Evolutionary conservation across 345 rosid genomes (phyloP), one percentile per base, ranked within the genome.

Genomic region (Citrus glauca): DNA sequence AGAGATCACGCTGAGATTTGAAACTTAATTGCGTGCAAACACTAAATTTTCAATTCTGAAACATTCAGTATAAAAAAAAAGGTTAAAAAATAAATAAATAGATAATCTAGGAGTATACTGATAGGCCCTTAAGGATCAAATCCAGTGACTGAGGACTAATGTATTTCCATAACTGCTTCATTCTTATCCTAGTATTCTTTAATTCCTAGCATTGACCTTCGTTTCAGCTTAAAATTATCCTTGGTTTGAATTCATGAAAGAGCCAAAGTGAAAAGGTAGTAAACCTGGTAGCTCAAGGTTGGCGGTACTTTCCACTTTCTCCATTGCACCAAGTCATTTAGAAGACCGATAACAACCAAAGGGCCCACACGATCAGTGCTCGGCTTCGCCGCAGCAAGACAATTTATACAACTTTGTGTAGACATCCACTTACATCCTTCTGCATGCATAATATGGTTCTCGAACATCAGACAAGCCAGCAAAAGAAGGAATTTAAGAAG

Each of bases 381-480:
- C 1, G 82, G 91, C 85, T 90, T 89, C 65, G 87, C 91, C 32
- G 90, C 86, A 72, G 82, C 35, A 59, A 92, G 92, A 85, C 57
- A 79, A 17, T 77, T 84, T 25, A 86, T 76, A 81, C 98, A 93
- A 71, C 87, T 85, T 80, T 88, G 78, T 42, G 83, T 59, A 70
- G 95, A 84, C 88, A 86, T 86, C 98, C 98, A 95, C 84, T 83
- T 92, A 71, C 81, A 87, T 66, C 76, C 65, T 61, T 81, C 98
- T 93, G 90, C 87, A 88, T 25, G 55, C 8, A 75, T 2, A 22
- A 71, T 69, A 67, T 27, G 24, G 13, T 28, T 56, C 37, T 81
- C 40, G 9, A 66, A 45, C 32, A 72, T 77, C 50, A 71, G 38
- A 22, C 5, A 17, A 62, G 55, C 35, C 7, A 9, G 22, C 37